Evolutionary conservation across 192 early-diverging fungal genomes (phyloP).

Genomic region (Coemansia sp.): DNA sequence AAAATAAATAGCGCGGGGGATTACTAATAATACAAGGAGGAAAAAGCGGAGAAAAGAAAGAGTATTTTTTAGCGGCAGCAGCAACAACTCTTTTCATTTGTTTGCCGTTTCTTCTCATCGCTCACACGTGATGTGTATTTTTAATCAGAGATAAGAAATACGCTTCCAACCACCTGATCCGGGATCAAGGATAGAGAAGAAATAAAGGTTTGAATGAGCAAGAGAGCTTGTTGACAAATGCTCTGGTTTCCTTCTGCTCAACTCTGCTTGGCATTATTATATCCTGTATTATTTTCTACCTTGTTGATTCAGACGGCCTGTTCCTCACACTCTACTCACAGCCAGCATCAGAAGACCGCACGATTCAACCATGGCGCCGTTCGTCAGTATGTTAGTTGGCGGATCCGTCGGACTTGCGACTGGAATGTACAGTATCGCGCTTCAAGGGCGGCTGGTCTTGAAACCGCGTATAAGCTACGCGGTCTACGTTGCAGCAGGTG

Average conservation of each 20-base stretch:
- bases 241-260: not conserved
- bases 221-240: too few species aligned
- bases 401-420: constrained; percentile 38
- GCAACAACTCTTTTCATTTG: not conserved
- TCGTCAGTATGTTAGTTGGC: constrained; percentile 39
- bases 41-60: not conserved
- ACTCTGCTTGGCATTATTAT: not conserved
- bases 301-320: not conserved
- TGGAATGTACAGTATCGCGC: constrained; percentile 49
- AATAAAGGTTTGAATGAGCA: not conserved
- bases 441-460: constrained; percentile 36
- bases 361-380: constrained; percentile 20
- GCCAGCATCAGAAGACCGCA: not conserved
- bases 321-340: not conserved
- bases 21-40: not conserved
- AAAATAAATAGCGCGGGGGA: not conserved
- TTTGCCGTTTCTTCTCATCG: not conserved
- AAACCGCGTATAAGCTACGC: constrained; percentile 46
- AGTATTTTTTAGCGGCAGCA: not conserved
- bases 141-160: not conserved
- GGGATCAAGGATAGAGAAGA: not conserved
- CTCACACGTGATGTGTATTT: not conserved
- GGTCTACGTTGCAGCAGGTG: constrained; percentile 27
- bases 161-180: not conserved
- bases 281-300: not conserved